Evolutionary conservation across 805 yeast species (phyloP).

Genomic region (Ogataea methanolica): DNA sequence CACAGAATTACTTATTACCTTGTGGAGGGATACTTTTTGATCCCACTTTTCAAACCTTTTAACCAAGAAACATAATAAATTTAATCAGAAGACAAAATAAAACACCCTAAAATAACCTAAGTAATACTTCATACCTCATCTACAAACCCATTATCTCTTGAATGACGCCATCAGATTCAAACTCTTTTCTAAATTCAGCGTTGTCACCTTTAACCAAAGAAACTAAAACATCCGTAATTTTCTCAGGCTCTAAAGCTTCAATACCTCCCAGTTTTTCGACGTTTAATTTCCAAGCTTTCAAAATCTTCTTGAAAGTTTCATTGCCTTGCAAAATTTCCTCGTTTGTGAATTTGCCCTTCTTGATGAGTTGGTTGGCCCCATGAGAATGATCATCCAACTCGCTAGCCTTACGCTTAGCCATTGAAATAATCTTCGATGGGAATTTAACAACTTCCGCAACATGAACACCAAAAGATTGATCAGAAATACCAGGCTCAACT

Average conservation of each 20-base stretch:
- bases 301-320: constrained; percentile 41
- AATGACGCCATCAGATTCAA: constrained; percentile 15
- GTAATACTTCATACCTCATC: background rate
- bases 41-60: no score
- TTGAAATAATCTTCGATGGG: constrained; percentile 81
- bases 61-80: no score
- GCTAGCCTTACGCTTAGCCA: constrained; percentile 93
- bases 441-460: constrained; percentile 95
- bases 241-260: constrained; percentile 38
- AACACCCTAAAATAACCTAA: background rate
- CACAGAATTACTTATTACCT: no score
- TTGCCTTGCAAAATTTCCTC: constrained; percentile 54
- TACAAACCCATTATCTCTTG: constrained; percentile 17
- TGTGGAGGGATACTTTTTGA: no score
- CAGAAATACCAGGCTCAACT: constrained; percentile 95
- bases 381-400: constrained; percentile 68
- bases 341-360: constrained; percentile 46
- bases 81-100: no score
- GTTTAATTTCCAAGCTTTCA: constrained; percentile 50
- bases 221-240: constrained; percentile 37
- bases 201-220: constrained; percentile 27
- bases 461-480: constrained; percentile 95
- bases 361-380: constrained; percentile 32
- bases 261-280: constrained; percentile 41
- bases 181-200: constrained; percentile 8